These are phyloP conservation scores for Myxozyma neotropica DNA, from an alignment of 805 yeast genomes.

Conservation along the genomic window DNA sequence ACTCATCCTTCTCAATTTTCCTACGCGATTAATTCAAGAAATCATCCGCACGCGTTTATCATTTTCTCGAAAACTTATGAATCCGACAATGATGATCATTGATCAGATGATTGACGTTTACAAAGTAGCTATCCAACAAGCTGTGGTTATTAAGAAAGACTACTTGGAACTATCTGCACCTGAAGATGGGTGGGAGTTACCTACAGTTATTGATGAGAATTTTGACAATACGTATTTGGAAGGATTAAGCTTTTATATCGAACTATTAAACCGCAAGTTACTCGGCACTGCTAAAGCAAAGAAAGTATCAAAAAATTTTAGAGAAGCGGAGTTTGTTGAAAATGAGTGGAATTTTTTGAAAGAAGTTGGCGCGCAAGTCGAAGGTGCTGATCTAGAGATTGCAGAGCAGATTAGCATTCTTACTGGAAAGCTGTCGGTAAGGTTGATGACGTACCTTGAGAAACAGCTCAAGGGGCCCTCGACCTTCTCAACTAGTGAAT, in stretches of 20 bases:
- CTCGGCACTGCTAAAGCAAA: conserved; percentile 70
- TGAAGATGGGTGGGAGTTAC: conserved; percentile 70
- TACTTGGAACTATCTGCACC: conserved; percentile 56
- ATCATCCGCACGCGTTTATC: conserved; percentile 70
- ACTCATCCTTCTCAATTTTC: conserved; percentile 69
- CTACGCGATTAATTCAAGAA: conserved; percentile 77
- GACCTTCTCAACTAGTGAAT: conserved; percentile 45
- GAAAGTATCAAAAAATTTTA: conserved; percentile 74
- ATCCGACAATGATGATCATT: conserved; percentile 93
- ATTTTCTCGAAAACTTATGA: conserved; percentile 75
- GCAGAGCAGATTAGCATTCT: conserved; percentile 72
- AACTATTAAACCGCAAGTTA: conserved; percentile 71
- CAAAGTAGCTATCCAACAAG: conserved; percentile 71
- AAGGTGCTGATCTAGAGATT: conserved; percentile 77
- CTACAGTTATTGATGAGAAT: conserved; percentile 61
- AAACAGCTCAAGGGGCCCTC: conserved; percentile 70
- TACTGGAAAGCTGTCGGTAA: conserved; percentile 65
- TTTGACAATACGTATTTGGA: conserved; percentile 70
- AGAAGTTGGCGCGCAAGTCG: conserved; percentile 74
- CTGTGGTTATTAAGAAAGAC: conserved; percentile 72
- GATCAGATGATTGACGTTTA: conserved; percentile 92
- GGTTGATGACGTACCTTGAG: conserved; percentile 70
- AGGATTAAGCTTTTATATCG: conserved; percentile 72
- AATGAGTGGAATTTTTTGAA: conserved; percentile 77
- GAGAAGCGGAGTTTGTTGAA: conserved; percentile 88